Conservation (phyloP, 305 asterid species). For the Solanum hybrid region DNA sequence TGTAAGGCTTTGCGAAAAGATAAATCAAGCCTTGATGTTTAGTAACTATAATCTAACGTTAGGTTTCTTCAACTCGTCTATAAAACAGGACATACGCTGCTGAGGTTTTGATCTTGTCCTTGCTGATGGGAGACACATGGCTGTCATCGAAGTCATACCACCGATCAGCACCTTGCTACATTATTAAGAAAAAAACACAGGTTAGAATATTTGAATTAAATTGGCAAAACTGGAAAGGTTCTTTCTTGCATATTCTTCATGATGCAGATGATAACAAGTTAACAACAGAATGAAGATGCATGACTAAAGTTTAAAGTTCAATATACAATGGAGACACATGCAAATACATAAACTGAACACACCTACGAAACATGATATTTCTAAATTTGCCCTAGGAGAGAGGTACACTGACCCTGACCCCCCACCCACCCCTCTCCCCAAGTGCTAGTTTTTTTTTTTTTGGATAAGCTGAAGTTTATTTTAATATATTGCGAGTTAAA, state of each 20-base stretch:
- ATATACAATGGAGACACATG: not conserved
- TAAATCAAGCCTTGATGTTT: slow-evolving; percentile 15
- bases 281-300: not conserved
- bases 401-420: not conserved
- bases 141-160: slow-evolving; percentile 95
- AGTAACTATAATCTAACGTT: slow-evolving; percentile 21
- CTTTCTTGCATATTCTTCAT: not conserved
- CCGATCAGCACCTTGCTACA: slow-evolving; percentile 75
- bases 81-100: slow-evolving; percentile 88
- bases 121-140: slow-evolving; percentile 63
- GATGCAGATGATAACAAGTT: not conserved
- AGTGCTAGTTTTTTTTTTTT: not conserved
- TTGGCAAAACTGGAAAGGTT: not conserved
- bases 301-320: not conserved
- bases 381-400: not conserved
- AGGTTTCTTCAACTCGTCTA: slow-evolving; percentile 60
- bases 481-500: not conserved
- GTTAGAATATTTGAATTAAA: not conserved
- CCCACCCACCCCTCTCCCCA: not conserved
- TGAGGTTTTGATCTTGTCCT: slow-evolving; percentile 82
- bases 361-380: not conserved
- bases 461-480: not conserved
- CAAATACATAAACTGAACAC: not conserved
- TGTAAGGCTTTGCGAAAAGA: slow-evolving; percentile 16
- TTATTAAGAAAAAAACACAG: not conserved